Conservation (phyloP, 176 grass and related monocot genomes). For the Lolium perenne region DNA sequence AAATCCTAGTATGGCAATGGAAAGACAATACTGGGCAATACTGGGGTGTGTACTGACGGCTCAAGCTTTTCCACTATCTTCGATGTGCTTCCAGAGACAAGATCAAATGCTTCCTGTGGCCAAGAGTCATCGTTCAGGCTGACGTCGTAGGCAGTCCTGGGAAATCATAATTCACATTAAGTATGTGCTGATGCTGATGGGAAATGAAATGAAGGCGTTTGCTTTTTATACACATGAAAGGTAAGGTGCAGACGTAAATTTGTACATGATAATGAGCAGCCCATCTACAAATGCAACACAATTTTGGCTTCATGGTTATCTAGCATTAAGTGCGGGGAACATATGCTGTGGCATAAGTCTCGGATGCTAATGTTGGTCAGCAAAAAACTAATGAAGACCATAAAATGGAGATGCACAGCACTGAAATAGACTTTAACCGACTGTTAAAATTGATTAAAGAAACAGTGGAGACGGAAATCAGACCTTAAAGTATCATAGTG, state of each 20-base stretch:
- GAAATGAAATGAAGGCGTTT: neutral
- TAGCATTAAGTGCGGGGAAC: neutral
- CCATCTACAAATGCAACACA: too few species aligned
- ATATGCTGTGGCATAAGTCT: neutral
- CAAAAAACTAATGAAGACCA: neutral
- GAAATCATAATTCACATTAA: neutral
- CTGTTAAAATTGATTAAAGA: too few species aligned
- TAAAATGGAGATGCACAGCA: neutral
- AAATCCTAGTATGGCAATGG: neutral
- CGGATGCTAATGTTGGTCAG: too few species aligned
- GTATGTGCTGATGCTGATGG: neutral
- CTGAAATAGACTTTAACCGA: neutral
- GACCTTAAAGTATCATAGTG: too few species aligned
- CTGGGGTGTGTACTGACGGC: slow-evolving; percentile 49
- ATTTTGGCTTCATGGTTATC: too few species aligned
- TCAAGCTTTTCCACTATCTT: slow-evolving; percentile 75
- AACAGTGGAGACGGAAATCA: too few species aligned
- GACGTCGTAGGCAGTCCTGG: slow-evolving; percentile 79
- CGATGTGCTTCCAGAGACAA: slow-evolving; percentile 58
- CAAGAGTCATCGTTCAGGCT: slow-evolving; percentile 74
- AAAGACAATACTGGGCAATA: neutral
- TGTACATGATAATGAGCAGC: neutral
- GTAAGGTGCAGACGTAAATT: neutral
- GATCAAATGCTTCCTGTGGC: slow-evolving; percentile 66
- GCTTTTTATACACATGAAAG: neutral